These are phyloP conservation scores for Sugiyamaella sp. DNA, from an alignment of 1,139 yeast genomes.

Conservation along the genomic window DNA sequence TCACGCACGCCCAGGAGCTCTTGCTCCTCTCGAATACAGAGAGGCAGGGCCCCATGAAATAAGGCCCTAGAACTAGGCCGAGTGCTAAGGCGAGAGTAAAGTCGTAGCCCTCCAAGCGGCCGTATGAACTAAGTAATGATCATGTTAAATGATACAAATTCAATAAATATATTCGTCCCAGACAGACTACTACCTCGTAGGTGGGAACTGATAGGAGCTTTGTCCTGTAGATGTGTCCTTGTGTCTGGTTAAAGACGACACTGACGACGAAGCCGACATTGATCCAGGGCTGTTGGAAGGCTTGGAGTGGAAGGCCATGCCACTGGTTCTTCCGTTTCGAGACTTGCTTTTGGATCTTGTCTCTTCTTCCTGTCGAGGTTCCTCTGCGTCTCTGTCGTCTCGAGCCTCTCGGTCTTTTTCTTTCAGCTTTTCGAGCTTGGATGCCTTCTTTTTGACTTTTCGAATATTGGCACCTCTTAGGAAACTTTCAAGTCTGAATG, in stretches of 20 bases:
- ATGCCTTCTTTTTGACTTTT: slow-evolving; percentile 32
- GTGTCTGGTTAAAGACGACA: slow-evolving; percentile 17
- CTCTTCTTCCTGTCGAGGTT: slow-evolving; percentile 19
- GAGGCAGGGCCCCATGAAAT: no score
- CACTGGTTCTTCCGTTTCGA: slow-evolving; percentile 20
- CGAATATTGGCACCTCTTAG: slow-evolving; percentile 38
- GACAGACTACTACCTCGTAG: slow-evolving; percentile 11
- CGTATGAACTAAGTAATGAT: no score
- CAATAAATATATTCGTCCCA: not conserved
- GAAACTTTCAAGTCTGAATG: slow-evolving; percentile 41
- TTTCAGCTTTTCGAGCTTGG: slow-evolving; percentile 24
- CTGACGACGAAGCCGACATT: slow-evolving; percentile 19
- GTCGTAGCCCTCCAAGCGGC: no score
- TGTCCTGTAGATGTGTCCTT: slow-evolving; percentile 12
- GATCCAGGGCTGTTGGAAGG: slow-evolving; percentile 9
- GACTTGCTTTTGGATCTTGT: slow-evolving; percentile 15
- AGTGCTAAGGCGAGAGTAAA: no score
- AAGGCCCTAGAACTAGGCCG: no score
- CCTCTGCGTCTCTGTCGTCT: slow-evolving; percentile 17
- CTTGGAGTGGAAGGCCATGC: slow-evolving; percentile 14
- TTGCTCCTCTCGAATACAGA: no score
- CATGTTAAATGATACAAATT: not conserved
- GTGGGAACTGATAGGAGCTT: slow-evolving; percentile 22
- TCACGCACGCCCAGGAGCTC: no score
- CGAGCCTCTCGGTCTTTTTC: slow-evolving; percentile 16